Percentiles rank a stretch among this genome's conserved stretches.
Evolutionary conservation across 1,284 basidiomycete genomes (phyloP).

Genomic region (Vanrija sp.): DNA sequence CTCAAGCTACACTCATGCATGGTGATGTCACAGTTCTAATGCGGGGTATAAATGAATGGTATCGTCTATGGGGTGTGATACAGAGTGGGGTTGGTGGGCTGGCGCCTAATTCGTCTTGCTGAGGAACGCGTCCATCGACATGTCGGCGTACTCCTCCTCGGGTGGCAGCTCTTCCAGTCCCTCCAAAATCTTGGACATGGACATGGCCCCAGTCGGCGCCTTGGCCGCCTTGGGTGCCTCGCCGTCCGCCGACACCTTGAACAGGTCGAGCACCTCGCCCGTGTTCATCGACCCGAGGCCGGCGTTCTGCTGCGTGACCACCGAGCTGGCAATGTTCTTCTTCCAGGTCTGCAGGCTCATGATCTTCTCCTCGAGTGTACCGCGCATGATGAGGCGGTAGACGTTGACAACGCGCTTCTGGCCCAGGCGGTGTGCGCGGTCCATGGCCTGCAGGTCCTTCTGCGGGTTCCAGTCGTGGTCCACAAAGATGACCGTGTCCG

Average conservation of each 20-base stretch:
- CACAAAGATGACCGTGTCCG: conserved; percentile 98
- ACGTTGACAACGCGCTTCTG: conserved; percentile 99
- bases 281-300: conserved; percentile 94
- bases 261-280: conserved; percentile 91
- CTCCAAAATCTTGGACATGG: conserved; percentile 73
- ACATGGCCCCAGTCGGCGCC: conserved; percentile 19
- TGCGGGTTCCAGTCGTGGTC: conserved; percentile 99
- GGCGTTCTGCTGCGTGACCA: conserved; percentile 96
- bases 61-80: no score
- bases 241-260: conserved; percentile 70
- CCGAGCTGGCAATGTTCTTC: conserved; percentile 92
- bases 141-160: conserved; percentile 81
- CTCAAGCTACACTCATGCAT: background rate
- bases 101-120: conserved; percentile 23
- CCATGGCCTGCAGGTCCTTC: conserved; percentile 99
- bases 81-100: no score
- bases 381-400: conserved; percentile 93
- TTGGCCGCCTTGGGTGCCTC: conserved; percentile 42
- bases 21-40: no score
- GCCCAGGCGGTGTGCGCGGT: conserved; percentile 93
- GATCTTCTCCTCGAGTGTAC: conserved; percentile 97
- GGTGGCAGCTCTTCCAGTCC: conserved; percentile 80
- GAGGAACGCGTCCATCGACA: conserved; percentile 74
- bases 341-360: conserved; percentile 99
- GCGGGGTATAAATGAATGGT: no score